phyloP scores from a whole-genome alignment of 73 alveolate species.

The Paramecium octaurelia region DNA sequence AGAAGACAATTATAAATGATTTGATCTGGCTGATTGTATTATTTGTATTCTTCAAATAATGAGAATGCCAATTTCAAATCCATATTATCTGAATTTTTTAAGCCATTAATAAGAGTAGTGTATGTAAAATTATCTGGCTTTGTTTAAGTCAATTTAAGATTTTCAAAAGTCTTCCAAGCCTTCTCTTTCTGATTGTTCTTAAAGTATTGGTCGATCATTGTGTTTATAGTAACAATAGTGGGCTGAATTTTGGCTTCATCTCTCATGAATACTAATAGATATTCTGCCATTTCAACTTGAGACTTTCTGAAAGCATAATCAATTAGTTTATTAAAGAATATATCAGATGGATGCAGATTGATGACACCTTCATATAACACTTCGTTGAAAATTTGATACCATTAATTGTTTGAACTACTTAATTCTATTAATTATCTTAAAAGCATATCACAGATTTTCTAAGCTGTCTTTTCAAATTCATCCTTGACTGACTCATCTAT shows the following conservation, averaged over 20 bases:
- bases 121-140: conserved; percentile 92
- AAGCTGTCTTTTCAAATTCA: conserved; percentile 19
- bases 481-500: background rate
- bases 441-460: conserved; percentile 4
- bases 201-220: conserved; percentile 29
- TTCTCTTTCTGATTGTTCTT: background rate
- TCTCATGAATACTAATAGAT: background rate
- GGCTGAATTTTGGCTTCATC: conserved; percentile 11
- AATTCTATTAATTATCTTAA: background rate
- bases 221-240: conserved; percentile 20
- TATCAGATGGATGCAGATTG: background rate
- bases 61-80: conserved; percentile 40
- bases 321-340: conserved; percentile 1
- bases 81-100: conserved; percentile 59
- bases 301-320: conserved; percentile 23
- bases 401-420: background rate
- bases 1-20: conserved; percentile 89
- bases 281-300: conserved; percentile 25
- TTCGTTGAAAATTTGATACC: background rate
- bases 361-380: background rate
- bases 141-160: background rate
- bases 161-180: conserved; percentile 35
- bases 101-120: conserved; percentile 87
- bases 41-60: conserved; percentile 36
- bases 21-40: conserved; percentile 82